Base-by-base conservation (phyloP, 345 rosid species). In the Angophora floribunda region DNA sequence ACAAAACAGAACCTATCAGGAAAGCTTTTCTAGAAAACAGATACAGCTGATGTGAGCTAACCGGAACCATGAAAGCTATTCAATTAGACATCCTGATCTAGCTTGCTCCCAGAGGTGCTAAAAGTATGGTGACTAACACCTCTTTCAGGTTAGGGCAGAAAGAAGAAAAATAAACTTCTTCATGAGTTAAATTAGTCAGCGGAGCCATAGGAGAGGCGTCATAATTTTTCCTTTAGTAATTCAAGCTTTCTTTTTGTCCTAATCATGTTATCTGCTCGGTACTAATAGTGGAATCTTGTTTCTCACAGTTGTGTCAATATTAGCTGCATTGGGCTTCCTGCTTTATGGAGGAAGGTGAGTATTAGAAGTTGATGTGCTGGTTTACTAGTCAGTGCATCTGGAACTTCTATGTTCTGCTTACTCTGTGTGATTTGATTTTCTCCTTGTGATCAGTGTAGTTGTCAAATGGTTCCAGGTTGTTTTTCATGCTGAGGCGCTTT, bases 341-440 rank as follows among this genome's bases (percentile, higher is more conserved):
- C 93, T 96, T 6, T 98, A 95, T 88, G 99, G 99, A 89, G 99
- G 99, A 96, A 97, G 99, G 99, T 97, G 85, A 93, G 90, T 89
- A 22, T 75, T 13, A 12, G 26, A 88, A 88, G 87, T 67, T 15
- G 13, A 79, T 52, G 47, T n/a, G 65, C 78, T 87, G 78, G 59
- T 87, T 50, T 15, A 22, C n/a, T 65, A n/a, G 44, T 87, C 84
- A 41, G 49, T 41, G 84, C 84, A 75, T 75, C 36, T 75, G 14
- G 49, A 41, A 75, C 49, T 75, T 36, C 80, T 30, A 87, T 80
- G 55, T 63, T 86, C 87, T 85, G 51, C 89, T 67, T 78, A 13
- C 87, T 44, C 78, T 53, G 50, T 51, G 7, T 59, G n/a, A 89
- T 55, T 59, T 90, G 75, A 17, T 87, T 55, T 85, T 30, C 65